Base-by-base conservation (phyloP, 768 basidiomycete genomes). In the Russula compacta region DNA sequence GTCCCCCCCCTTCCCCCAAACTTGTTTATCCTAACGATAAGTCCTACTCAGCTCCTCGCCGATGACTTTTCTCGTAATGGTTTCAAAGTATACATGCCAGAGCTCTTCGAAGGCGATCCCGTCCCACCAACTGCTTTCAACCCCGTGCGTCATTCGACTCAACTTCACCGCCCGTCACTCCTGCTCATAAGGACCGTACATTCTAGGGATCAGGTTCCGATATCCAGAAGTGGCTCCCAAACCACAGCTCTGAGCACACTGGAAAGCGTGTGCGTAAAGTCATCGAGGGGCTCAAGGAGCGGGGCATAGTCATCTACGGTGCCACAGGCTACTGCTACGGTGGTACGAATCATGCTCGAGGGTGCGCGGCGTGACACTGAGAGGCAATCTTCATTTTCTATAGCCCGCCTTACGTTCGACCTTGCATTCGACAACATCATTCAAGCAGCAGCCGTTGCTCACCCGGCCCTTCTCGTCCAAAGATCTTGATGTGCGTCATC, bases 391-490 rank as follows among this genome's bases (percentile, higher is more conserved):
- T 10, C 11, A n/a, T 11, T 50, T 11, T n/a, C 6, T 29, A 21
- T n/a, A 66, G 66, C 44, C 10, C 60, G 60, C 50, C 46, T 65
- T 3, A 49, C 56, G 19, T 53, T 64, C 40, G 58, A 80, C 60
- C 73, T 81, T 49, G 77, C 81, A 0, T 73, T 77, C 56, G 76
- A 77, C 39, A 69, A 73, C 56, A 40, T 68, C 29, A 71, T 76
- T 65, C 66, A 76, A n/a, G 79, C 74, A 44, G 73, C 72, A 2
- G 75, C 73, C 19, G 69, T 78, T 44, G 57, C 76, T 1, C 83
- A 84, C 67, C 83, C 81, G 0, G 80, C 81, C 3, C 67, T 74
- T 3, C 71, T 81, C 40, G 38, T 73, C 75, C 6, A 67, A 68
- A 10, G 77, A 78, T 63, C 67, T 79, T n/a, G 72, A 79, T 67